phyloP scores from a whole-genome alignment of 2,329 filamentous ascomycete genomes.

The Xylariomycetidae sp. region DNA sequence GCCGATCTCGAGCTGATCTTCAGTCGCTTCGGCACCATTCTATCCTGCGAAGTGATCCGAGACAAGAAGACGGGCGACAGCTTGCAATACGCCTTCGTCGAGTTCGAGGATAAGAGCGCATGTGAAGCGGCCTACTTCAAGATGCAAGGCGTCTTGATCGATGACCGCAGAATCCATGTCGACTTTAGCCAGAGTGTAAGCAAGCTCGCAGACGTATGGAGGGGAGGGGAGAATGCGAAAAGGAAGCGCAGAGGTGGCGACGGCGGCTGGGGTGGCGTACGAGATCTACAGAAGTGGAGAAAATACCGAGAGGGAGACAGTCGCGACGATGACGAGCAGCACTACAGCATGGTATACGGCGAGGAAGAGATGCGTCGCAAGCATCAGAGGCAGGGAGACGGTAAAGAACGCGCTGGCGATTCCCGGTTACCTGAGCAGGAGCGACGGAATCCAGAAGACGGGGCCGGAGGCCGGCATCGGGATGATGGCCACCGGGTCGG shows the following conservation, averaged over 20 bases:
- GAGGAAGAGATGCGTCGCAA: conserved; percentile 60
- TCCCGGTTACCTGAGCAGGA: no score
- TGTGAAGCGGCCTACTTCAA: conserved; percentile 97
- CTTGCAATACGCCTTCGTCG: conserved; percentile 95
- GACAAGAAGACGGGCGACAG: conserved; percentile 93
- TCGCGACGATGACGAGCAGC: conserved; percentile 32
- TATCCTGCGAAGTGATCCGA: conserved; percentile 93
- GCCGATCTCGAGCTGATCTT: conserved; percentile 95
- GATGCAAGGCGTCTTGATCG: conserved; percentile 96
- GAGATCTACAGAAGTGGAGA: conserved; percentile 79
- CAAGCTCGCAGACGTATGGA: conserved; percentile 85
- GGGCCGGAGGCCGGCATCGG: no score
- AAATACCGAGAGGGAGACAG: conserved; percentile 75
- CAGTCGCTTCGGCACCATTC: conserved; percentile 88
- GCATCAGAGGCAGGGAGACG: conserved; percentile 36
- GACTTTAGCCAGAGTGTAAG: conserved; percentile 96
- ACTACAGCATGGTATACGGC: conserved; percentile 79
- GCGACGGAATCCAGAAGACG: conserved; percentile 18
- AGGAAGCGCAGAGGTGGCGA: conserved; percentile 47
- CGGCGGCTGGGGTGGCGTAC: conserved; percentile 88
- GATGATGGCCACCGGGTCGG: no score
- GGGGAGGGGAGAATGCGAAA: conserved; percentile 79
- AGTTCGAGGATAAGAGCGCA: conserved; percentile 87
- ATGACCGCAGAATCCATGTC: conserved; percentile 95
- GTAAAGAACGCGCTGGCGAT: no score